Base-by-base conservation (phyloP, 768 basidiomycete species). In the Lactarius hatsudake region DNA sequence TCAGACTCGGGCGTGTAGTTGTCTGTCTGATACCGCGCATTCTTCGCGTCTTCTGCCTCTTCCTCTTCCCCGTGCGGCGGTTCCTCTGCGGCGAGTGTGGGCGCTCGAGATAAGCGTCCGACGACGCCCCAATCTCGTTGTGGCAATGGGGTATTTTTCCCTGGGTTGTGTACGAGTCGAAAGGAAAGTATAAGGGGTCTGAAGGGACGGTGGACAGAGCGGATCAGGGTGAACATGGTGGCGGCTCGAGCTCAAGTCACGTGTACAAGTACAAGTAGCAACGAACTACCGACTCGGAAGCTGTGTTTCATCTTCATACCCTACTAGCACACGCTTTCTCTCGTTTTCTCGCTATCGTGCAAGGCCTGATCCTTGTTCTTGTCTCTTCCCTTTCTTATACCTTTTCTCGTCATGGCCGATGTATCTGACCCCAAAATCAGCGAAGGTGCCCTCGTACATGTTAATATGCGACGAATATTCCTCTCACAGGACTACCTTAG, bases 401-500 rank as follows among this genome's bases (percentile, higher is more conserved):
- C 28, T 64, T 66, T 30, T 55, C 6, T 45, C 51, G 7, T 26
- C 53, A 71, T 71, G 71, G 71, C 71, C 17, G 71, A 71, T 40
- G 65, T 70, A 18, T 67, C 71, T 55, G 71, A 71, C 69, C 53
- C 63, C 60, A 66, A 66, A 42, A 70, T 71, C 58, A 70, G 32
- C 42, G 69, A 71, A 64, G 71, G 71, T 70, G 40, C 48, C 48
- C 51, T 32, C 10, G 15, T 32, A 34, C 43, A 53, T 59, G 15
- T 17, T 36, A 15, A 9, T 6, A 32, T 30, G 2, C 28, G 23
- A 30, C n/a, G 18, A 32, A 26, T 13, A 7, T 20, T 28, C 55
- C 64, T 63, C 42, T 63, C 32, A 68, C 48, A 7, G 48, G 42
- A 38, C 55, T 66, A 13, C 65, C 36, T 45, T 75, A 93, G 96